A percentile compares a stretch with the other conserved stretches of the same genome.
Evolutionary conservation across 192 early-diverging fungal genomes (phyloP).

Genomic region (Phlyctochytrium bullatum): DNA sequence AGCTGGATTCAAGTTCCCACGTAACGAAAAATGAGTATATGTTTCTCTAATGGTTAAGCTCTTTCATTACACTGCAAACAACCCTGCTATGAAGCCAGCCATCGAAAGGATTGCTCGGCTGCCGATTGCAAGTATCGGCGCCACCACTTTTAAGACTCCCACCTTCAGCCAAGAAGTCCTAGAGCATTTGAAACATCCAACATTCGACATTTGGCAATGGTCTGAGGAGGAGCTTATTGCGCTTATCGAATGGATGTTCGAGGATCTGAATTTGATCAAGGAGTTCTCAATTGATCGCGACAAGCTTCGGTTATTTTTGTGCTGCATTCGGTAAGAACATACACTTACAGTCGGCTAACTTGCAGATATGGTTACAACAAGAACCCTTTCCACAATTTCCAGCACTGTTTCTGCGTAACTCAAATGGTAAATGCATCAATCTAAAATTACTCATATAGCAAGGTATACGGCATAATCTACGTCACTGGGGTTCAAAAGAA

Average conservation of each 20-base stretch:
- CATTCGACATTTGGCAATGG: slow-evolving; percentile 50
- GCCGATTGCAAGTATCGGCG: slow-evolving; percentile 5
- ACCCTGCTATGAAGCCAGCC: slow-evolving; percentile 23
- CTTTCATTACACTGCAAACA: background rate
- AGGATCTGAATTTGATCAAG: slow-evolving; percentile 31
- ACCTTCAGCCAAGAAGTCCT: slow-evolving; percentile 20
- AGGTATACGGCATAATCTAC: slow-evolving; percentile 45
- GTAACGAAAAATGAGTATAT: background rate
- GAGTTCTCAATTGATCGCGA: slow-evolving; percentile 31
- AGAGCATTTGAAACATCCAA: slow-evolving; percentile 36
- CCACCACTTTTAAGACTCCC: slow-evolving; percentile 17
- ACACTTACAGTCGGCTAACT: too few species aligned
- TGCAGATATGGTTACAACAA: slow-evolving; percentile 31
- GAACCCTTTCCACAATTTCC: slow-evolving; percentile 51
- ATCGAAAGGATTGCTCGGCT: slow-evolving; percentile 7
- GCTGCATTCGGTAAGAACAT: too few species aligned
- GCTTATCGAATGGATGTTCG: slow-evolving; percentile 42
- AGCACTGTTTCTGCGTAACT: slow-evolving; percentile 48
- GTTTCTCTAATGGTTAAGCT: background rate
- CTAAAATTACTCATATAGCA: background rate
- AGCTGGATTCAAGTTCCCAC: slow-evolving; percentile 1
- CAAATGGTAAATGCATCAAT: slow-evolving; percentile 35
- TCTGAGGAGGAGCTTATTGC: slow-evolving; percentile 38
- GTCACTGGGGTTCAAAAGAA: slow-evolving; percentile 33
- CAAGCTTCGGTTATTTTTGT: slow-evolving; percentile 29